These are phyloP conservation scores for Hypoxylon intermedium DNA, from an alignment of 495 filamentous ascomycete genomes.

Conservation along the genomic window DNA sequence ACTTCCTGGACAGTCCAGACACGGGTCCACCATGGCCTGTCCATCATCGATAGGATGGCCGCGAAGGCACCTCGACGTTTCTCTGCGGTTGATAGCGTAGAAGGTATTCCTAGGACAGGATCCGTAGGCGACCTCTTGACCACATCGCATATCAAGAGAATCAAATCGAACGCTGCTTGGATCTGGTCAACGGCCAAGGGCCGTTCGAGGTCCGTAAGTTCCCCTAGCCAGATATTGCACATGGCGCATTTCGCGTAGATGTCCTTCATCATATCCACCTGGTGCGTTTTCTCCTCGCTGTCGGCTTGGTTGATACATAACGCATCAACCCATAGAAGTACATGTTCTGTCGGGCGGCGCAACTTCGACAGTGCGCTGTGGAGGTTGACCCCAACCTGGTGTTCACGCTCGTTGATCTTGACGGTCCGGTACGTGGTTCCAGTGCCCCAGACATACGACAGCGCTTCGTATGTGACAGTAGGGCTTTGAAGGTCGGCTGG, in stretches of 20 bases:
- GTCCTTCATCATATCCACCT: slow-evolving; percentile 16
- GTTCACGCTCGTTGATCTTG: neutral
- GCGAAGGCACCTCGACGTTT: neutral
- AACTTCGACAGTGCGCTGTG: neutral
- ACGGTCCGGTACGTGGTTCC: neutral
- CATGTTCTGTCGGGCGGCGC: neutral
- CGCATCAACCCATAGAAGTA: slow-evolving; percentile 14
- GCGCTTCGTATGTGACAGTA: slow-evolving; percentile 3
- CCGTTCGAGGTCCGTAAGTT: neutral
- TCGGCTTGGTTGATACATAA: slow-evolving; percentile 30
- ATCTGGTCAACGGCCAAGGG: neutral
- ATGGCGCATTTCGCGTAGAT: slow-evolving; percentile 6
- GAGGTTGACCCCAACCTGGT: neutral
- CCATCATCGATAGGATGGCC: neutral
- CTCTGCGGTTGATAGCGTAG: neutral
- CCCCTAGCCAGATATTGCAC: neutral
- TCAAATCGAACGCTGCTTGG: neutral
- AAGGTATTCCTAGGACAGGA: neutral
- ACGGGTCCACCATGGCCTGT: neutral
- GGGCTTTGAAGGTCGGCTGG: neutral
- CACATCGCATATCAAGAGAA: neutral
- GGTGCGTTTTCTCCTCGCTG: slow-evolving; percentile 18
- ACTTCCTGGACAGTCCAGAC: neutral
- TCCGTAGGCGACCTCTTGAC: no score
- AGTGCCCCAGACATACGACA: slow-evolving; percentile 9